Evolutionary conservation across 257 asterid genomes (phyloP).

Genomic region (Jaltomata sinuosa): DNA sequence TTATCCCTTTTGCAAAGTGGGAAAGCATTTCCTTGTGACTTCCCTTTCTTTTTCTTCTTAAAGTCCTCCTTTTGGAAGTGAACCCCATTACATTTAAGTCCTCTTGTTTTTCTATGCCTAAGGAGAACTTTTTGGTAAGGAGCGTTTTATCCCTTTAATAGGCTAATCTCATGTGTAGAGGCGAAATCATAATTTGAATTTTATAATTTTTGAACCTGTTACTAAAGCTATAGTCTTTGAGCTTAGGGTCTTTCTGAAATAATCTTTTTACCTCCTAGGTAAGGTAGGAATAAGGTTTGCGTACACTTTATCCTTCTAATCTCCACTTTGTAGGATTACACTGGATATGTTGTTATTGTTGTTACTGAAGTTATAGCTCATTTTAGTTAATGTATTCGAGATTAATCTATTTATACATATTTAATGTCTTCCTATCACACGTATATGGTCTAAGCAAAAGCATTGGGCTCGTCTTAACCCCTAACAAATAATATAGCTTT

Average conservation of each 20-base stretch:
- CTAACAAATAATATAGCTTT: not conserved
- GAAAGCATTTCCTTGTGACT: not conserved
- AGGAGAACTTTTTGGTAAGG: not conserved
- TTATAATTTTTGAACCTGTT: not conserved
- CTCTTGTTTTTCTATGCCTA: too few species aligned
- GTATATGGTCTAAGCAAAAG: not conserved
- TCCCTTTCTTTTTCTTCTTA: not conserved
- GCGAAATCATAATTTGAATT: not conserved
- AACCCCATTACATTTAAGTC: not conserved
- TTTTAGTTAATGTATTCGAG: not conserved
- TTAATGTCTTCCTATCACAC: not conserved
- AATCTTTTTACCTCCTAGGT: too few species aligned
- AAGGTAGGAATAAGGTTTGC: too few species aligned
- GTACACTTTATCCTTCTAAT: too few species aligned
- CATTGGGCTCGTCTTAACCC: not conserved
- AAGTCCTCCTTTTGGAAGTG: not conserved
- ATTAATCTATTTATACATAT: too few species aligned
- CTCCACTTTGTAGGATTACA: too few species aligned
- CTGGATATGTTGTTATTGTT: too few species aligned
- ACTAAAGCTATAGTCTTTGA: too few species aligned
- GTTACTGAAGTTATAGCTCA: not conserved
- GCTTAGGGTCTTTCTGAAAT: too few species aligned
- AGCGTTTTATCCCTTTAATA: not conserved
- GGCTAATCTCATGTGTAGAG: not conserved
- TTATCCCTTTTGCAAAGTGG: too few species aligned